These are phyloP conservation scores for Selaginella tamariscina DNA, from an alignment of 75 land plant species.

Conservation along the genomic window DNA sequence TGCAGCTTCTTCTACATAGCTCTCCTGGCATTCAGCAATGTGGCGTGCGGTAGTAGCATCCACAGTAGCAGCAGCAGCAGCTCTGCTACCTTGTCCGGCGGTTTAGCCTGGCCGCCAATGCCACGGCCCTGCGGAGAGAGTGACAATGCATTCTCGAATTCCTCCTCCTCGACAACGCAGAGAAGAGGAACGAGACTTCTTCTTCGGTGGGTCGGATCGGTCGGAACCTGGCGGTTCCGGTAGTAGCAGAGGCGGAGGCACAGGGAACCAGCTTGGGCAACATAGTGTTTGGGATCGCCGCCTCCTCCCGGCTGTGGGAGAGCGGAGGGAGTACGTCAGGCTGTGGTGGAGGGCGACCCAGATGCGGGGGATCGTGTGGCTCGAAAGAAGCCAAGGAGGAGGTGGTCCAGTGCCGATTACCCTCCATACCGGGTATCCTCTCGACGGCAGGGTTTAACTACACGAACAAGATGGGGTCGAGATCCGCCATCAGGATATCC, in stretches of 20 bases:
- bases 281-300: constrained; percentile 59
- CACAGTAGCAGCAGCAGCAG: not conserved
- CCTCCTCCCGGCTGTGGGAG: constrained; percentile 45
- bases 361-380: constrained; percentile 58
- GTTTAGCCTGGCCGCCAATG: no score
- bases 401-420: constrained; percentile 15
- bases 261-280: constrained; percentile 23
- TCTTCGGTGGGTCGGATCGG: no score
- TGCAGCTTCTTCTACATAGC: not conserved
- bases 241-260: no score
- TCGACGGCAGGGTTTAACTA: constrained; percentile 41
- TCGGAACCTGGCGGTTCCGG: no score
- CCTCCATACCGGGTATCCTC: constrained; percentile 44
- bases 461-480: constrained; percentile 30
- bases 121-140: no score
- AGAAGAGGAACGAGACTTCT: no score
- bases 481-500: constrained; percentile 49
- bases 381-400: constrained; percentile 26
- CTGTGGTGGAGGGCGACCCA: constrained; percentile 48
- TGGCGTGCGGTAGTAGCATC: not conserved
- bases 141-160: no score
- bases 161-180: no score
- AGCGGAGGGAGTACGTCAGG: constrained; percentile 46
- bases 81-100: no score
- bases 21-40: not conserved